These are phyloP conservation scores for Fusarium phyllophilum DNA, from an alignment of 2,329 filamentous ascomycete genomes.

Conservation along the genomic window DNA sequence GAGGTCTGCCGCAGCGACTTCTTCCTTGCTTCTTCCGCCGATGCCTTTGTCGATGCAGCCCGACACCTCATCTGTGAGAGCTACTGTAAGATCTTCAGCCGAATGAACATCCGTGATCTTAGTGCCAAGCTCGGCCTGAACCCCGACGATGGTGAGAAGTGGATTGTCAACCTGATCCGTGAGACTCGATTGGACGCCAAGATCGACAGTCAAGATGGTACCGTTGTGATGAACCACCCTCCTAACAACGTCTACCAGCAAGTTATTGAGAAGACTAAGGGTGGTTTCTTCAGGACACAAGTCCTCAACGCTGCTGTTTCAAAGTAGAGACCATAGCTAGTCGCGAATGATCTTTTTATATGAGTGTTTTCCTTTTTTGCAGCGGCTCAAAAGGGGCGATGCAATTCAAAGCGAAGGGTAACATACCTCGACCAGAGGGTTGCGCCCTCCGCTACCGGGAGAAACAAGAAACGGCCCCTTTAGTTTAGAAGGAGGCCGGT, in stretches of 20 bases:
- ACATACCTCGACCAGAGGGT: constrained; percentile 25
- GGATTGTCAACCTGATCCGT: constrained; percentile 99
- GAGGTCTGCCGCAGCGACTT: constrained; percentile 93
- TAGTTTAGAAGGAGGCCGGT: constrained; percentile 14
- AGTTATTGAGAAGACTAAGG: constrained; percentile 99
- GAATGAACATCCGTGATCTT: constrained; percentile 97
- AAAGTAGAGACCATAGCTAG: constrained; percentile 52
- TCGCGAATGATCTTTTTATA: constrained; percentile 24
- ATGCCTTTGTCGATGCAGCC: constrained; percentile 92
- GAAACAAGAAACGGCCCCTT: background rate
- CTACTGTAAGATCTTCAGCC: constrained; percentile 99
- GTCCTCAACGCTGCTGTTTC: constrained; percentile 79
- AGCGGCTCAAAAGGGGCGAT: constrained; percentile 38
- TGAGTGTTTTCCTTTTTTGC: constrained; percentile 36
- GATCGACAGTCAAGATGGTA: constrained; percentile 99
- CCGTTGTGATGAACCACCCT: constrained; percentile 99
- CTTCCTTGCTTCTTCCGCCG: constrained; percentile 87
- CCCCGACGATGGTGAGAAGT: constrained; percentile 98
- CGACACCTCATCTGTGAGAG: constrained; percentile 97
- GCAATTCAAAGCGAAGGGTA: constrained; percentile 26
- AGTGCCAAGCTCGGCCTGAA: constrained; percentile 90
- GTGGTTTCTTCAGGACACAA: constrained; percentile 97
- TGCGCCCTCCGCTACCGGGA: constrained; percentile 35
- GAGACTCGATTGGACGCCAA: constrained; percentile 98
- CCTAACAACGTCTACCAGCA: constrained; percentile 99